Percentiles rank a stretch among this genome's conserved stretches.
phyloP scores from a whole-genome alignment of 1,284 basidiomycete species.

The Ceratobasidium sp. region DNA sequence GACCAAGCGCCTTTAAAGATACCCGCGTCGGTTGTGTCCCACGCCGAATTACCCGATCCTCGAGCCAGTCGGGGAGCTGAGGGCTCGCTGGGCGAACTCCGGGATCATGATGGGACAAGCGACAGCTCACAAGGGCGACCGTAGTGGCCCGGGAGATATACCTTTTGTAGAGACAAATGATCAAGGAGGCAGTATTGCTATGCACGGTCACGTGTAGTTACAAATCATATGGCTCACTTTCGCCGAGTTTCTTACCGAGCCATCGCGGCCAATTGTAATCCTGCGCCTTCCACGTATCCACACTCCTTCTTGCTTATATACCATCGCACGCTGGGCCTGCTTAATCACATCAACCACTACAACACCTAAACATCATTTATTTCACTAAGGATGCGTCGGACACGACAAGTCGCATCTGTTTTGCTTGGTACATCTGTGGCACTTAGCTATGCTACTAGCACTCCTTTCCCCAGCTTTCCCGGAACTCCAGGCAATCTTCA shows the following conservation, averaged over 20 bases:
- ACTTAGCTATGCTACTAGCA: conserved; percentile 9
- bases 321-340: not conserved
- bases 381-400: conserved; percentile 18
- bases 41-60: conserved; percentile 37
- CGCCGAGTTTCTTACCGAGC: conserved; percentile 37
- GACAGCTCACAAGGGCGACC: not conserved
- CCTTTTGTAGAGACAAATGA: conserved; percentile 2
- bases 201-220: conserved; percentile 36
- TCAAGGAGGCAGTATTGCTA: not conserved
- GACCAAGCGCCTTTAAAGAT: conserved; percentile 34
- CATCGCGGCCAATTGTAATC: conserved; percentile 2
- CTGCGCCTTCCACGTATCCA: conserved; percentile 35
- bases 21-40: conserved; percentile 25
- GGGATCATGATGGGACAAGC: conserved; percentile 14
- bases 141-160: conserved; percentile 8
- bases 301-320: conserved; percentile 33
- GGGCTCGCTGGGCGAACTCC: conserved; percentile 1
- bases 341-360: not conserved
- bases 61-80: conserved; percentile 10
- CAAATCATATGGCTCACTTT: conserved; percentile 16
- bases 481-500: conserved; percentile 29
- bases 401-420: conserved; percentile 15
- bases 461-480: conserved; percentile 29
- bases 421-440: conserved; percentile 29
- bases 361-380: not conserved